These are phyloP conservation scores for Ascocoryne sarcoides DNA, from an alignment of 2,329 filamentous ascomycete species.

Conservation along the genomic window DNA sequence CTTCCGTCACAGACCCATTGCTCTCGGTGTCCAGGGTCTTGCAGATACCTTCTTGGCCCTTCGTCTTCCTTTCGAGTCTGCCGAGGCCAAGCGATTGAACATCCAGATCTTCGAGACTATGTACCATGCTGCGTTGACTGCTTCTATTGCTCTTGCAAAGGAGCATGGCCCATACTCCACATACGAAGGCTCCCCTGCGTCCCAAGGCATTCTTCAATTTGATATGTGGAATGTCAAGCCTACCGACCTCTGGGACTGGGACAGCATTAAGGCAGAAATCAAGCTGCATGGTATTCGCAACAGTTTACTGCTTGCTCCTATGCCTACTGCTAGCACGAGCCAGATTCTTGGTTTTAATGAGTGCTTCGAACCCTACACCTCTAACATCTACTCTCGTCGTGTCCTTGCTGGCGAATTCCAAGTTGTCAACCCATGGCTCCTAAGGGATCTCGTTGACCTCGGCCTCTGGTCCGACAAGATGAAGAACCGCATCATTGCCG, in stretches of 20 bases:
- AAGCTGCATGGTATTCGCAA: slow-evolving; percentile 91
- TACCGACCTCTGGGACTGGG: slow-evolving; percentile 95
- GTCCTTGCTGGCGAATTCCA: slow-evolving; percentile 98
- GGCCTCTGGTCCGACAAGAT: slow-evolving; percentile 98
- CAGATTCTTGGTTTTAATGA: slow-evolving; percentile 99
- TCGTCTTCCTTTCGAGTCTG: slow-evolving; percentile 92
- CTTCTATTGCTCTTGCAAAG: slow-evolving; percentile 80
- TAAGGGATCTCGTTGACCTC: slow-evolving; percentile 96
- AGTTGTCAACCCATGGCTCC: slow-evolving; percentile 96
- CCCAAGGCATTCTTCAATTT: slow-evolving; percentile 91
- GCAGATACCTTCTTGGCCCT: slow-evolving; percentile 97
- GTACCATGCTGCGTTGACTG: slow-evolving; percentile 89
- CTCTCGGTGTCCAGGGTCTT: slow-evolving; percentile 93
- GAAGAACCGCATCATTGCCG: slow-evolving; percentile 99
- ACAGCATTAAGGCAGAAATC: slow-evolving; percentile 77
- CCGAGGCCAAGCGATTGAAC: slow-evolving; percentile 88
- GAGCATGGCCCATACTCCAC: slow-evolving; percentile 77
- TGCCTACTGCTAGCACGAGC: slow-evolving; percentile 95
- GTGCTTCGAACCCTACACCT: slow-evolving; percentile 99
- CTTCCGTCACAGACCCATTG: slow-evolving; percentile 92
- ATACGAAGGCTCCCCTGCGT: slow-evolving; percentile 88
- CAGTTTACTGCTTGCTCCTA: slow-evolving; percentile 88
- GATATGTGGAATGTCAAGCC: slow-evolving; percentile 98
- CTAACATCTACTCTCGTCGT: slow-evolving; percentile 98
- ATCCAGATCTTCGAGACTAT: slow-evolving; percentile 99